phyloP scores from a whole-genome alignment of 2,329 filamentous ascomycete genomes.

The Meredithiella fracta region DNA sequence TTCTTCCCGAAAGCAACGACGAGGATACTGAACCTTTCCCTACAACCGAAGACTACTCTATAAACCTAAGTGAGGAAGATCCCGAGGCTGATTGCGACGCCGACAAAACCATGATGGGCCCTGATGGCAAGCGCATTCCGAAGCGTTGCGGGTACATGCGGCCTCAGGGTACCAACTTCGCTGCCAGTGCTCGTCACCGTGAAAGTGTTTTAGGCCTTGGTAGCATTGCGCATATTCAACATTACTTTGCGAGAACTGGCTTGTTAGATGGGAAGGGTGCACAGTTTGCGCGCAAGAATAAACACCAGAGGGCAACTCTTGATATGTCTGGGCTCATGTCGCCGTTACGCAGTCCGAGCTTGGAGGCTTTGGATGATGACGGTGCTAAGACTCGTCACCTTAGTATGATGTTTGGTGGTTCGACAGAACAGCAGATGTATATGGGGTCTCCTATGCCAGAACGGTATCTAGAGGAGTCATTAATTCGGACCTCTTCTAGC shows the following conservation, averaged over 20 bases:
- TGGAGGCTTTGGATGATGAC: constrained; percentile 26
- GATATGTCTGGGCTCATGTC: constrained; percentile 38
- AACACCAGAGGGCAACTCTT: constrained; percentile 40
- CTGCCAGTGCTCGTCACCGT: constrained; percentile 71
- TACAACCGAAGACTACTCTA: constrained; percentile 25
- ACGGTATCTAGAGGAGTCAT: constrained; percentile 15
- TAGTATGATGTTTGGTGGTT: constrained; percentile 13
- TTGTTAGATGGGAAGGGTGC: constrained; percentile 85
- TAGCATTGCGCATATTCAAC: constrained; percentile 92
- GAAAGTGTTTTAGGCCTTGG: constrained; percentile 94
- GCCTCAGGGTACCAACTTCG: constrained; percentile 75
- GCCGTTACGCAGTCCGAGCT: constrained; percentile 17
- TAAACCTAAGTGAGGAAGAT: constrained; percentile 32
- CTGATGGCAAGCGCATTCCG: constrained; percentile 2
- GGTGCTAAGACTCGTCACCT: constrained; percentile 29
- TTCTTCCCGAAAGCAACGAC: not conserved
- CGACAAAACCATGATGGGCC: not conserved
- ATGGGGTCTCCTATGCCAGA: constrained; percentile 34
- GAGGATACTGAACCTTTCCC: constrained; percentile 12
- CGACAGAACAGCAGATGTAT: constrained; percentile 16
- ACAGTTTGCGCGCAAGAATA: constrained; percentile 59
- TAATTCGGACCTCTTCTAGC: not conserved
- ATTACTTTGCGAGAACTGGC: constrained; percentile 93
- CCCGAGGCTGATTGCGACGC: constrained; percentile 12
- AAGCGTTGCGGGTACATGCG: constrained; percentile 66